Conservation (phyloP, 805 yeast species). For the Candida nemodendra region DNA sequence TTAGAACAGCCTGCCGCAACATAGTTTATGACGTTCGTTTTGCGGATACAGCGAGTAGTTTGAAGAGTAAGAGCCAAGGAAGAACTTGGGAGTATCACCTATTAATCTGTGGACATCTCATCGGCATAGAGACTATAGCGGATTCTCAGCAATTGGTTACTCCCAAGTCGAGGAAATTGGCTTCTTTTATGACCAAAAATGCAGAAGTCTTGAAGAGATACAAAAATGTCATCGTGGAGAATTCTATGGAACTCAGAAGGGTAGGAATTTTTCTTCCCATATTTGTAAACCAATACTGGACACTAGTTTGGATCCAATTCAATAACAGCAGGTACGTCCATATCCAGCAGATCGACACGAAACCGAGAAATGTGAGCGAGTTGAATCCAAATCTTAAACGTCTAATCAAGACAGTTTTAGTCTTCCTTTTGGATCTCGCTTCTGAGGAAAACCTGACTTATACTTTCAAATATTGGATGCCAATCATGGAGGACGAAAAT, state of each 20-base stretch:
- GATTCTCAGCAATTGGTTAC: background rate
- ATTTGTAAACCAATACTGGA: constrained; percentile 22
- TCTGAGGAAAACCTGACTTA: constrained; percentile 13
- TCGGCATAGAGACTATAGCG: background rate
- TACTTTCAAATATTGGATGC: constrained; percentile 21
- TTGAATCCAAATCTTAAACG: constrained; percentile 15
- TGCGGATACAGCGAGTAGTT: background rate
- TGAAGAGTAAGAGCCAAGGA: background rate
- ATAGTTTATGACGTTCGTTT: no score
- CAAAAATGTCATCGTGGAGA: background rate
- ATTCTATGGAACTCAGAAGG: constrained; percentile 9
- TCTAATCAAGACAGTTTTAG: constrained; percentile 14
- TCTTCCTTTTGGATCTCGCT: constrained; percentile 15
- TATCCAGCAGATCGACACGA: constrained; percentile 25
- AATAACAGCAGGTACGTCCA: constrained; percentile 15
- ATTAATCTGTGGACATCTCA: background rate
- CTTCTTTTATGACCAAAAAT: background rate
- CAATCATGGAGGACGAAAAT: constrained; percentile 24
- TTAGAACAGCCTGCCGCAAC: no score
- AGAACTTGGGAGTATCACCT: background rate
- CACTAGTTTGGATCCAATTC: constrained; percentile 28
- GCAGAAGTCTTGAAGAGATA: background rate
- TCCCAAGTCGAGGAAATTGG: background rate
- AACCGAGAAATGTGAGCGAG: constrained; percentile 17
- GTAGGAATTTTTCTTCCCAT: constrained; percentile 23